Conservation (phyloP, 2,329 filamentous ascomycete genomes). For the Pyrenochaeta sp. region DNA sequence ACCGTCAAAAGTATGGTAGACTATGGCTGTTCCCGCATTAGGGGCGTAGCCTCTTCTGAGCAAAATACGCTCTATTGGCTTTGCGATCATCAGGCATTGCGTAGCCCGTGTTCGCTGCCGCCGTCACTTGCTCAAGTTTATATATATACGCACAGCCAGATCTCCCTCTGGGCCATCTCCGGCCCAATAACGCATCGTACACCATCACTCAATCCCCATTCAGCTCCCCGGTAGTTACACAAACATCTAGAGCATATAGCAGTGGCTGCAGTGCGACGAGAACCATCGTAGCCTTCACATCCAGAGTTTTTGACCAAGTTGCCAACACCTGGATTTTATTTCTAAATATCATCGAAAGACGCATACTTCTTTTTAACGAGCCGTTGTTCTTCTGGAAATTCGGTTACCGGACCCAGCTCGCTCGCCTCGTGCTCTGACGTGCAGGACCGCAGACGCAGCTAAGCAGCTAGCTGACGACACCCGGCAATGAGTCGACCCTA, state of each 20-base stretch:
- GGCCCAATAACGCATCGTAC: constrained; percentile 5
- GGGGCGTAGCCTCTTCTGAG: constrained; percentile 19
- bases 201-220: constrained; percentile 5
- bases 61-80: constrained; percentile 10
- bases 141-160: constrained; percentile 14
- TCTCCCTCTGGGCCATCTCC: constrained; percentile 1
- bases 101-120: constrained; percentile 12
- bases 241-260: constrained; percentile 12
- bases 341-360: not conserved
- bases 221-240: constrained; percentile 11
- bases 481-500: constrained; percentile 41
- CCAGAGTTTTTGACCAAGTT: too few species aligned
- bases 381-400: constrained; percentile 5
- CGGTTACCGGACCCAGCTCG: constrained; percentile 19
- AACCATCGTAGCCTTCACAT: not conserved
- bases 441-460: constrained; percentile 39
- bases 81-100: constrained; percentile 27
- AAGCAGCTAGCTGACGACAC: constrained; percentile 34
- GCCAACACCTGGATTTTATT: too few species aligned
- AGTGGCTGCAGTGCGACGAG: constrained; percentile 14
- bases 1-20: not conserved
- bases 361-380: constrained; percentile 1
- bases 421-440: constrained; percentile 29
- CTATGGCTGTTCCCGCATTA: constrained; percentile 11
- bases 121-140: constrained; percentile 9